Evolutionary conservation across 2,329 filamentous ascomycete genomes (phyloP).

Genomic region (Colletotrichum magnum): DNA sequence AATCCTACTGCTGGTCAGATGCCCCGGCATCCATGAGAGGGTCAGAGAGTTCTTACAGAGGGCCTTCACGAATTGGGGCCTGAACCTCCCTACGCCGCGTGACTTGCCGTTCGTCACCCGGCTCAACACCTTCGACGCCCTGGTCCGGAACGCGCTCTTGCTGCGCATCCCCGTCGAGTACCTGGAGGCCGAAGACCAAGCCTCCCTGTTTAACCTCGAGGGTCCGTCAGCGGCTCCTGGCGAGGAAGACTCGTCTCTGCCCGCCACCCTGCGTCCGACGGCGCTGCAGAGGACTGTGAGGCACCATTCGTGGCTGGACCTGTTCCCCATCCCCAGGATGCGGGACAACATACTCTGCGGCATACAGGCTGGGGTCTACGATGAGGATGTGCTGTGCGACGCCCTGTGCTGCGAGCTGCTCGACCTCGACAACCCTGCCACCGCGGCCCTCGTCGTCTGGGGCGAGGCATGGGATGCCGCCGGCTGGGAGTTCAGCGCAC

Average conservation of each 20-base stretch:
- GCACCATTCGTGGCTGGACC: constrained; percentile 51
- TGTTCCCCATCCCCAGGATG: constrained; percentile 48
- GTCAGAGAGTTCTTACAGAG: neutral
- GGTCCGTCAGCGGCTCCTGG: neutral
- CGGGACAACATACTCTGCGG: constrained; percentile 46
- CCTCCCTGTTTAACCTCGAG: neutral
- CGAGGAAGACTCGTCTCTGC: neutral
- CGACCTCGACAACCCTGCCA: neutral
- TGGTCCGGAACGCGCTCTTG: constrained; percentile 9
- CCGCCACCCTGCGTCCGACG: constrained; percentile 45
- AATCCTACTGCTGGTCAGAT: neutral
- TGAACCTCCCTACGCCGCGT: neutral
- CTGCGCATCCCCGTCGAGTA: constrained; percentile 2
- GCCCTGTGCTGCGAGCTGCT: constrained; percentile 14
- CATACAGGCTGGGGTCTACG: neutral
- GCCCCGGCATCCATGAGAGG: neutral
- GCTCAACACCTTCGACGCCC: constrained; percentile 13
- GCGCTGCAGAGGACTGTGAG: constrained; percentile 44
- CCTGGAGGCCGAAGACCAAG: neutral
- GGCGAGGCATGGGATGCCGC: constrained; percentile 58
- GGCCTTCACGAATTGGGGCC: constrained; percentile 1
- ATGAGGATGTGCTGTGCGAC: constrained; percentile 18
- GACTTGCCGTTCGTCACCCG: constrained; percentile 14
- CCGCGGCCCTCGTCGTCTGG: constrained; percentile 50
- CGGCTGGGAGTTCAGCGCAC: constrained; percentile 62